These are phyloP conservation scores for Aspergillus sp. DNA, from an alignment of 2,329 filamentous ascomycete genomes.

Conservation along the genomic window DNA sequence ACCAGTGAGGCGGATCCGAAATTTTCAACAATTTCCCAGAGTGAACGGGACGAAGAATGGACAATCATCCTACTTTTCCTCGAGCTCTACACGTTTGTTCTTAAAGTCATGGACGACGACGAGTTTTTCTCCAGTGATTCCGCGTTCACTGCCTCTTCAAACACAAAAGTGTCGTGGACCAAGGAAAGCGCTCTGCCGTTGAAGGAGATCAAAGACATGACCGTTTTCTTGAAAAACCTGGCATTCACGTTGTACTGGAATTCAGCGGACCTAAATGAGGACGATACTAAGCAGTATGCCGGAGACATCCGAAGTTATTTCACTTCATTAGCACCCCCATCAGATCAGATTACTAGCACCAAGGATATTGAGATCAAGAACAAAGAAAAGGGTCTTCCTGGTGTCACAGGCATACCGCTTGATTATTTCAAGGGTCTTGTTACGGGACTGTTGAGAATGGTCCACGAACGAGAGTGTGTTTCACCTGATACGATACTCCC, in stretches of 20 bases:
- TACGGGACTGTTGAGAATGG: conserved; percentile 72
- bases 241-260: conserved; percentile 86
- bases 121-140: conserved; percentile 70
- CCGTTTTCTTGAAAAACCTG: conserved; percentile 81
- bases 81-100: conserved; percentile 86
- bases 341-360: conserved; percentile 18
- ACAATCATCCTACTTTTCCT: conserved; percentile 81
- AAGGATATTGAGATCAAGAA: conserved; percentile 33
- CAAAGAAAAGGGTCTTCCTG: conserved; percentile 47
- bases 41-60: conserved; percentile 65
- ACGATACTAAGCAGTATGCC: conserved; percentile 31
- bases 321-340: conserved; percentile 17
- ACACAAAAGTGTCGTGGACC: conserved; percentile 50
- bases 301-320: conserved; percentile 44
- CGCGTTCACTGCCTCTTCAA: conserved; percentile 36
- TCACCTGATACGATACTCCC: background rate
- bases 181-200: conserved; percentile 63
- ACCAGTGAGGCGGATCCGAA: conserved; percentile 34
- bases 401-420: conserved; percentile 65
- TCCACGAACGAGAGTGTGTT: conserved; percentile 75
- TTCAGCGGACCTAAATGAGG: conserved; percentile 55
- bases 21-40: conserved; percentile 18
- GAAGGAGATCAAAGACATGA: conserved; percentile 64
- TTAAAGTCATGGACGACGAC: conserved; percentile 91
- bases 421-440: conserved; percentile 72